Conservation (phyloP, 1,284 basidiomycete genomes). For the Trametes hirsuta region DNA sequence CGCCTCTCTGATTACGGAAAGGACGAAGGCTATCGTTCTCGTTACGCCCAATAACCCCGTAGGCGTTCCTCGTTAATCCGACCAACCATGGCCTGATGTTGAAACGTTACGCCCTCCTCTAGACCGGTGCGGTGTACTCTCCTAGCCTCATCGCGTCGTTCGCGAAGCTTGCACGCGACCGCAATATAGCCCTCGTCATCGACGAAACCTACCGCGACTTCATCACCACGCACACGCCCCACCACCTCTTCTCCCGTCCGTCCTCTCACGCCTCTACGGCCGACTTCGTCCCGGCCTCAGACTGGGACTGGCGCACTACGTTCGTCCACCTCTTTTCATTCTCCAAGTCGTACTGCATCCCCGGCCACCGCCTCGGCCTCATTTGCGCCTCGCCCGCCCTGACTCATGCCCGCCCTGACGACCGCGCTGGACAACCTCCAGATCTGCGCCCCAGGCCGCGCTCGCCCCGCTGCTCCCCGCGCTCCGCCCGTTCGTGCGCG, state of each 20-base stretch:
- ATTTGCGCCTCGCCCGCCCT: conserved; percentile 70
- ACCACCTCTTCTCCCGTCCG: conserved; percentile 49
- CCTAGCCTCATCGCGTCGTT: conserved; percentile 66
- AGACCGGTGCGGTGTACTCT: conserved; percentile 83
- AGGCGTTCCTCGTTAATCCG: conserved; percentile 24
- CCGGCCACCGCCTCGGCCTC: conserved; percentile 83
- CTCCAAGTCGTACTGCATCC: conserved; percentile 83
- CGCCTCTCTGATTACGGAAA: conserved; percentile 53
- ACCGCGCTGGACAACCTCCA: conserved; percentile 73
- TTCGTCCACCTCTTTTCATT: conserved; percentile 82
- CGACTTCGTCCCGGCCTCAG: conserved; percentile 8
- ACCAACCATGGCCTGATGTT: conserved; percentile 22
- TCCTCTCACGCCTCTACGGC: background rate
- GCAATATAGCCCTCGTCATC: conserved; percentile 75
- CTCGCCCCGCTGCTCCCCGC: conserved; percentile 57
- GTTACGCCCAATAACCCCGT: conserved; percentile 80
- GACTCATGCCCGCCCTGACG: conserved; percentile 48
- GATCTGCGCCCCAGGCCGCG: conserved; percentile 78
- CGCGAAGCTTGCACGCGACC: conserved; percentile 59
- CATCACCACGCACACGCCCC: conserved; percentile 56
- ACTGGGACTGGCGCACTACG: conserved; percentile 61
- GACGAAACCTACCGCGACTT: conserved; percentile 93
- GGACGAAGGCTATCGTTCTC: conserved; percentile 73
- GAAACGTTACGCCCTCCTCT: background rate
- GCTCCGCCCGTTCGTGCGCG: conserved; percentile 58